Percentiles rank a stretch among this genome's conserved stretches.
phyloP scores from a whole-genome alignment of 2,329 filamentous ascomycete genomes.

The Penicillium sp. region DNA sequence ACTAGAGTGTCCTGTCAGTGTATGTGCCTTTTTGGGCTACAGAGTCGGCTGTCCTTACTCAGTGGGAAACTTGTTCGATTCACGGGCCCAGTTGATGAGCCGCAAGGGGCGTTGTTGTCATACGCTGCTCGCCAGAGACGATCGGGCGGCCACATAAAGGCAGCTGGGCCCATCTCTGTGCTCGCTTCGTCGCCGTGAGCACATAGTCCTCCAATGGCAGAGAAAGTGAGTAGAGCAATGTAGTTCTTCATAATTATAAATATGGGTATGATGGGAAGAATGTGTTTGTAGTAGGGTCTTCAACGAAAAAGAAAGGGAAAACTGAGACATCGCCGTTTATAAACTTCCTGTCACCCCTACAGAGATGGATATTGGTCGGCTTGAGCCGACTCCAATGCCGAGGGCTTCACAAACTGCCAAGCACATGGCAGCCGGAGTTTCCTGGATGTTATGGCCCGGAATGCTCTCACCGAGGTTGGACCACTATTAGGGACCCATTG shows the following conservation, averaged over 20 bases:
- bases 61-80: conserved; percentile 52
- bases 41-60: conserved; percentile 29
- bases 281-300: no score
- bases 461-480: neutral
- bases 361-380: neutral
- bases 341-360: neutral
- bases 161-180: conserved; percentile 47
- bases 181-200: conserved; percentile 13
- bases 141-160: conserved; percentile 54
- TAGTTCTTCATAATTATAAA: conserved; percentile 1
- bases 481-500: neutral
- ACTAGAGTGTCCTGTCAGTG: conserved; percentile 28
- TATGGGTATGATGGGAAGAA: neutral
- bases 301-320: neutral
- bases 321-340: neutral
- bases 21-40: neutral
- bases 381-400: neutral
- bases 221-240: conserved; percentile 7
- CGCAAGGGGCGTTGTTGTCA: conserved; percentile 53
- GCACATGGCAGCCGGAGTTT: neutral
- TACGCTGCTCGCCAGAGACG: conserved; percentile 47
- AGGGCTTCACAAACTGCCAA: neutral
- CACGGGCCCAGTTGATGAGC: conserved; percentile 40
- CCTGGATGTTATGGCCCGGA: neutral
- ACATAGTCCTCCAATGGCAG: neutral